Base-by-base conservation (phyloP, 2,329 filamentous ascomycete species). In the Claviceps quebecensis region DNA sequence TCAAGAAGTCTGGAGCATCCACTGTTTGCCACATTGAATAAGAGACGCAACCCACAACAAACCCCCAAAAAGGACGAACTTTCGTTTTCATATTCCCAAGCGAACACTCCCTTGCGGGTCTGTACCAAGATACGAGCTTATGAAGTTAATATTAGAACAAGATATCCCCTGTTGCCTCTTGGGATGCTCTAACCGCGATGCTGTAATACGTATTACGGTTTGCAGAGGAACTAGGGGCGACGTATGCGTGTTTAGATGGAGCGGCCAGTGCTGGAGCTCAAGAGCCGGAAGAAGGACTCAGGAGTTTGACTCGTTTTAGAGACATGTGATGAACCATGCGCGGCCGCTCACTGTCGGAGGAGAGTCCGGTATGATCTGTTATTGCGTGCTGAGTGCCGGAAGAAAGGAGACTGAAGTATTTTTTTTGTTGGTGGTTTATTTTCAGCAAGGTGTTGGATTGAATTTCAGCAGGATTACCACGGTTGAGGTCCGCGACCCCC, bases 71-170 rank as follows among this genome's bases (percentile, higher is more conserved):
- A 14, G 9, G 26, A 39, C 48, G 19, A 36, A 16, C 2, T 16
- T 49, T 22, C 46, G 44, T 49, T 49, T 38, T 51, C 46, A 43
- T 52, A 50, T 41, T 6, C 29, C 19, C n/a, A 19, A 23, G 38
- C 38, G 45, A 53, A 36, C 19, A 44, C 13, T n/a, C 44, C n/a
- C 38, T 47, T 43, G 38, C 51, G 37, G 43, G 43, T 52, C 44
- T 50, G 44, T 50, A 50, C 26, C 50, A 53, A 53, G 51, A 50
- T 50, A 53, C 26, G 51, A 53, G 16, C 44, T 53, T 47, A 53
- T 46, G 51, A 53, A 36, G 4, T 34, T 34, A 34, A 34, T 4
- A 45, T 46, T 48, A 5, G 4, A 17, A 37, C 34, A 52, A 50
- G 29, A 50, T 44, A 47, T 47, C 17, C 48, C 43, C 47, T 9